A percentile compares a stretch with the other conserved stretches of the same genome.
These are phyloP conservation scores for Ottelia alismoides DNA, from an alignment of 106 monocot species.

Conservation along the genomic window DNA sequence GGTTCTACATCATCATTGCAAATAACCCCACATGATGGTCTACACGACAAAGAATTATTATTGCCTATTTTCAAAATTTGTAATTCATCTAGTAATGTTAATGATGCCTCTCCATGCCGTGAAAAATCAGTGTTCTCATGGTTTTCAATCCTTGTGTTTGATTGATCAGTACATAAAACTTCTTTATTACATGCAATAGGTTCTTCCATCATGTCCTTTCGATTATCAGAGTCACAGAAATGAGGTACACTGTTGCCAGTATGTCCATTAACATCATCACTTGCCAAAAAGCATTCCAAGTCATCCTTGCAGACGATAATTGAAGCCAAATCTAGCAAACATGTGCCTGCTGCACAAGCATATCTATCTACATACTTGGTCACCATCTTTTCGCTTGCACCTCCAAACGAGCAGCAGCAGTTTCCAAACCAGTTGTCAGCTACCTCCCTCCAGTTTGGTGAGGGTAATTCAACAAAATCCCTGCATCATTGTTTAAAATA, in stretches of 20 bases:
- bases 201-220: too few relatives aligned
- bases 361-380: too few relatives aligned
- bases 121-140: slow-evolving; percentile 23
- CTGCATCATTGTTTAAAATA: slow-evolving; percentile 20
- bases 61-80: too few relatives aligned
- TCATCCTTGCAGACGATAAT: too few relatives aligned
- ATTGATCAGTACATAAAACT: slow-evolving; percentile 46
- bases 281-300: too few relatives aligned
- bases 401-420: slow-evolving; percentile 86
- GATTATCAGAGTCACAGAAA: too few relatives aligned
- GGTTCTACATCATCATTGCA: too few relatives aligned
- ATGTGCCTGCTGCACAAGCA: slow-evolving; percentile 31
- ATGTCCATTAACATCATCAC: slow-evolving; percentile 44
- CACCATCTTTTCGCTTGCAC: slow-evolving; percentile 63
- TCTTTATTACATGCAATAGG: too few relatives aligned
- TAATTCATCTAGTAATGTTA: slow-evolving; percentile 1
- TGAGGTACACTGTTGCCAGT: background rate
- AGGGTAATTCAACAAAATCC: slow-evolving; percentile 65
- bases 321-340: too few relatives aligned
- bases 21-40: too few relatives aligned
- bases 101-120: slow-evolving; percentile 3
- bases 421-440: slow-evolving; percentile 93
- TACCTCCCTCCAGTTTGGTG: slow-evolving; percentile 62
- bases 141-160: slow-evolving; percentile 48
- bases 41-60: too few relatives aligned